Percentiles rank a stretch among this genome's conserved stretches.
Evolutionary conservation across 441 rosid species (phyloP).

Genomic region (Erysimum cheiri): DNA sequence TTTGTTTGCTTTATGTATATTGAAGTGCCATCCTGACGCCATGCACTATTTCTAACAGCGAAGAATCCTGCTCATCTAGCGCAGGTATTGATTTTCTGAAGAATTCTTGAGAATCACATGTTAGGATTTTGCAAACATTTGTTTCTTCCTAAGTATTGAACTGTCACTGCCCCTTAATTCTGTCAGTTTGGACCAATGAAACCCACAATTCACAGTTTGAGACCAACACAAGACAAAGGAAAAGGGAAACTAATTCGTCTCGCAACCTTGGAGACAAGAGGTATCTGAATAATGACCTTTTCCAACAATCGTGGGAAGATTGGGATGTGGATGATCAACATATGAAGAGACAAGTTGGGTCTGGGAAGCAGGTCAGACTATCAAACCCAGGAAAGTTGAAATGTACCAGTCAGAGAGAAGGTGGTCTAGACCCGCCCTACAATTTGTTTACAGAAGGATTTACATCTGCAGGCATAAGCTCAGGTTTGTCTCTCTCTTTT

Average conservation of each 20-base stretch:
- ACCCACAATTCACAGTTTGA: conserved; percentile 41
- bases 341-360: conserved; percentile 33
- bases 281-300: conserved; percentile 31
- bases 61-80: conserved; percentile 82
- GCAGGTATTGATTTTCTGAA: conserved; percentile 58
- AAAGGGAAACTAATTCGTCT: conserved; percentile 42
- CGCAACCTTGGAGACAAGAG: conserved; percentile 36
- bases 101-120: conserved; percentile 11
- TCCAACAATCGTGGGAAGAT: conserved; percentile 42
- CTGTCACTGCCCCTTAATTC: conserved; percentile 18
- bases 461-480: conserved; percentile 42
- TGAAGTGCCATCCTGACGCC: conserved; percentile 40
- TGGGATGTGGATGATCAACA: conserved; percentile 37
- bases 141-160: conserved; percentile 24
- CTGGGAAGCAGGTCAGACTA: conserved; percentile 37
- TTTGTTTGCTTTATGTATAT: conserved; percentile 31
- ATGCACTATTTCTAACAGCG: conserved; percentile 55
- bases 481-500: conserved; percentile 41
- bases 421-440: conserved; percentile 33
- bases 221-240: conserved; percentile 44
- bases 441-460: conserved; percentile 52
- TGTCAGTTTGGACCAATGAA: conserved; percentile 54
- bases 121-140: conserved; percentile 30
- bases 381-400: conserved; percentile 47
- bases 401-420: conserved; percentile 38